These are phyloP conservation scores for Hanseniaspora lachancei DNA, from an alignment of 805 yeast genomes.

Conservation along the genomic window DNA sequence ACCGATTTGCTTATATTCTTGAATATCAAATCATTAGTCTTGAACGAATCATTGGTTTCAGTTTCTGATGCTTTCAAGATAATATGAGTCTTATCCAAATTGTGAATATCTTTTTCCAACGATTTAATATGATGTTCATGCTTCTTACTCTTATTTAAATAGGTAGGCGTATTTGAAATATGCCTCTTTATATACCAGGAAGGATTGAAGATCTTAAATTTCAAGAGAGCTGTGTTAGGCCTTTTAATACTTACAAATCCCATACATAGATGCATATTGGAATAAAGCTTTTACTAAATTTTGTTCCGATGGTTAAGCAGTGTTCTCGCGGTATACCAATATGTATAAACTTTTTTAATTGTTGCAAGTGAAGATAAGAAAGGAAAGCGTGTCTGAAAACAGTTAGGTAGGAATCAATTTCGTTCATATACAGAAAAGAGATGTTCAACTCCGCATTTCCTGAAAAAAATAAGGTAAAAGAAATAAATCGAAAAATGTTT, in stretches of 20 bases:
- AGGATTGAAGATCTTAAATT: not conserved
- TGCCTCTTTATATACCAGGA: not conserved
- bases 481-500: too few relatives aligned
- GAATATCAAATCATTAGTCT: conserved; percentile 25
- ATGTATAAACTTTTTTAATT: too few relatives aligned
- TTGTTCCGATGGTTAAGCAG: too few relatives aligned
- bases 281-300: not conserved
- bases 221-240: not conserved
- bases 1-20: conserved; percentile 12
- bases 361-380: too few relatives aligned
- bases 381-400: too few relatives aligned
- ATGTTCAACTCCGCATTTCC: too few relatives aligned
- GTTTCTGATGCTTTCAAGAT: conserved; percentile 34
- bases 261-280: not conserved
- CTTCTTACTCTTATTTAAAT: not conserved
- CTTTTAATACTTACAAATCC: not conserved
- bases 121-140: not conserved
- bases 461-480: too few relatives aligned
- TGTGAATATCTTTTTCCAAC: conserved; percentile 1
- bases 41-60: conserved; percentile 30
- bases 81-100: conserved; percentile 28
- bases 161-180: not conserved
- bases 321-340: too few relatives aligned
- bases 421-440: too few relatives aligned
- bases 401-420: too few relatives aligned